A percentile compares a stretch with the other conserved stretches of the same genome.
Evolutionary conservation across 805 yeast species (phyloP).

Genomic region (Deakozyma indianensis): DNA sequence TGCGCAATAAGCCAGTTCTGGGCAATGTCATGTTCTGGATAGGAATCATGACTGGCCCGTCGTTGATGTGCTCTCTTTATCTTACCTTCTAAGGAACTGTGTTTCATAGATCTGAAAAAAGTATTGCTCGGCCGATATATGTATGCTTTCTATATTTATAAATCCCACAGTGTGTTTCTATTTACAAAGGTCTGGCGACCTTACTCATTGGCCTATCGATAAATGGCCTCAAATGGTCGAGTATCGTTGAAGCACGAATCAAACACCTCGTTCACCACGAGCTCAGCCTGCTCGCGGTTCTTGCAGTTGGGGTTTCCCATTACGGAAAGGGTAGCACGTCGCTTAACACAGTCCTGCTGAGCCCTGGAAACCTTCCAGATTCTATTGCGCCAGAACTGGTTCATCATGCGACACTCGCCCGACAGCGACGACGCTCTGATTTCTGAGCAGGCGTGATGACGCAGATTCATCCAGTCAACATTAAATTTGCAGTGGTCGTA

Average conservation of each 20-base stretch:
- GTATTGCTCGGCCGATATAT: too few relatives aligned
- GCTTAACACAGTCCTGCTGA: conserved; percentile 78
- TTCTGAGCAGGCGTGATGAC: conserved; percentile 95
- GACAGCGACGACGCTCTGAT: conserved; percentile 84
- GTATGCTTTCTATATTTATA: not conserved
- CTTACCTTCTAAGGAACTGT: conserved; percentile 40
- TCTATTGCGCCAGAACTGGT: conserved; percentile 53
- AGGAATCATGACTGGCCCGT: conserved; percentile 82
- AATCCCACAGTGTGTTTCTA: conserved; percentile 1
- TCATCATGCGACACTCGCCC: conserved; percentile 89
- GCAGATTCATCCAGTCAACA: conserved; percentile 70
- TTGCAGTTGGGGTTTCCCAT: conserved; percentile 75
- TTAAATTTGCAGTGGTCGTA: conserved; percentile 82
- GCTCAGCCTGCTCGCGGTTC: conserved; percentile 56
- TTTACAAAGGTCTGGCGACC: not conserved
- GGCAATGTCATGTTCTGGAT: conserved; percentile 85
- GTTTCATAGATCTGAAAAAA: too few relatives aligned
- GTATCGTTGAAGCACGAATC: conserved; percentile 89
- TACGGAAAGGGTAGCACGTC: conserved; percentile 80
- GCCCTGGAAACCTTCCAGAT: conserved; percentile 49
- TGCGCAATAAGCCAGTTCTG: conserved; percentile 40
- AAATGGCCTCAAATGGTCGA: conserved; percentile 88
- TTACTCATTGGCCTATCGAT: conserved; percentile 29
- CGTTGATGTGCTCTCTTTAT: conserved; percentile 73
- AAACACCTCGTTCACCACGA: conserved; percentile 78